A percentile compares a stretch with the other conserved stretches of the same genome.
Conservation (phyloP, 352 stramenopile genomes). For the Phytophthora chlamydospora region DNA sequence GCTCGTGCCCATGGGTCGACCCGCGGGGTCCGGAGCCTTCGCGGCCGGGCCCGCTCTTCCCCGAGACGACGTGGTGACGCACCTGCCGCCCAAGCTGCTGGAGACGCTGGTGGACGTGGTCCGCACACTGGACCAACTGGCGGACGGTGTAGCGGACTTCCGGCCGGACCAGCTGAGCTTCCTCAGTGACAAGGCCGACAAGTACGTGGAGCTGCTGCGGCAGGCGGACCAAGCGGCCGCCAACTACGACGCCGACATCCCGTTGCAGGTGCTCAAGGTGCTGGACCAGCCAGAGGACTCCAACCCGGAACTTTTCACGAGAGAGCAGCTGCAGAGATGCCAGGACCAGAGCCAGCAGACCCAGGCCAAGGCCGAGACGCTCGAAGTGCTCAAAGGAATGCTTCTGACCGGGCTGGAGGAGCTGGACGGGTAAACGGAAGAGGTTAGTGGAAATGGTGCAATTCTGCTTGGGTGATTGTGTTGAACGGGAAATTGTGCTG, state of each 20-base stretch:
- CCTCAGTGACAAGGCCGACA: conserved; percentile 59
- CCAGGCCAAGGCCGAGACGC: conserved; percentile 53
- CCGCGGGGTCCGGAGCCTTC: conserved; percentile 12
- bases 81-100: conserved; percentile 60
- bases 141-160: conserved; percentile 64
- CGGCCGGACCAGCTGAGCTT: conserved; percentile 65
- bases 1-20: conserved; percentile 54
- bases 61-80: conserved; percentile 64
- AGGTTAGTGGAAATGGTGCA: no score
- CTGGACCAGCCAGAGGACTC: conserved; percentile 57
- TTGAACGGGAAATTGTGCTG: no score
- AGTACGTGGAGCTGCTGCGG: conserved; percentile 68
- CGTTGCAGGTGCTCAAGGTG: conserved; percentile 67
- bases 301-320: conserved; percentile 76
- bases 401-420: conserved; percentile 52
- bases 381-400: conserved; percentile 57
- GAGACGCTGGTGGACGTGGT: conserved; percentile 67
- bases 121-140: conserved; percentile 70
- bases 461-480: no score
- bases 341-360: conserved; percentile 58
- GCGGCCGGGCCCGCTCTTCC: conserved; percentile 35
- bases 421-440: no score
- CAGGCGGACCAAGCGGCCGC: conserved; percentile 47
- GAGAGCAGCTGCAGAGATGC: conserved; percentile 65
- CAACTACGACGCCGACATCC: conserved; percentile 65